Conservation (phyloP, 2,329 filamentous ascomycete genomes). For the Phialophora macrospora region DNA sequence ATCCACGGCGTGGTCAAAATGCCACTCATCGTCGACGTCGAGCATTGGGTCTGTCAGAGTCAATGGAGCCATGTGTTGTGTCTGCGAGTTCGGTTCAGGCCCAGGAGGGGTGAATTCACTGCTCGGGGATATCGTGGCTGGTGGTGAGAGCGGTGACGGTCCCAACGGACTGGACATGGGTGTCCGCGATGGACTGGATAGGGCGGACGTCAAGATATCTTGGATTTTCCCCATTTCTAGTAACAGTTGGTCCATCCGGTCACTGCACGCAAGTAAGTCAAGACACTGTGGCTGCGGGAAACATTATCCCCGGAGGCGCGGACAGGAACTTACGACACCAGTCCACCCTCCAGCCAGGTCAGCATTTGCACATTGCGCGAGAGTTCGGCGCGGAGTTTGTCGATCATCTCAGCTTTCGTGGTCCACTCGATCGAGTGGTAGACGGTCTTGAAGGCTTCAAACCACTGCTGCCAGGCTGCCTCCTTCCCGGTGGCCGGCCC, state of each 20-base stretch:
- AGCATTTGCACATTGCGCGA: conserved; percentile 18
- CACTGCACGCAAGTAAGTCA: conserved; percentile 1
- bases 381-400: conserved; percentile 19
- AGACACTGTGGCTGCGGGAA: background rate
- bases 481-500: conserved; percentile 6
- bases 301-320: background rate
- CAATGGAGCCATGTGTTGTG: conserved; percentile 1
- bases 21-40: conserved; percentile 9
- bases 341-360: conserved; percentile 12
- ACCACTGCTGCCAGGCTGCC: conserved; percentile 16
- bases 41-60: conserved; percentile 14
- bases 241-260: conserved; percentile 15
- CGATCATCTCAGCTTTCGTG: conserved; percentile 15
- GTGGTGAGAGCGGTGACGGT: conserved; percentile 11
- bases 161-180: conserved; percentile 16
- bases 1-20: conserved; percentile 12
- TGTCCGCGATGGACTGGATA: conserved; percentile 15
- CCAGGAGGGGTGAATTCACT: conserved; percentile 7
- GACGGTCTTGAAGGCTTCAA: conserved; percentile 21
- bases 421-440: conserved; percentile 23
- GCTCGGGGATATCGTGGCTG: background rate
- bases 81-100: conserved; percentile 5
- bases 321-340: conserved; percentile 18
- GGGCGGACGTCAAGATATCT: conserved; percentile 16
- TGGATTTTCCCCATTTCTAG: conserved; percentile 10